Evolutionary conservation across 202 grass and related monocot species (phyloP).

Genomic region (Eragrostis tef): DNA sequence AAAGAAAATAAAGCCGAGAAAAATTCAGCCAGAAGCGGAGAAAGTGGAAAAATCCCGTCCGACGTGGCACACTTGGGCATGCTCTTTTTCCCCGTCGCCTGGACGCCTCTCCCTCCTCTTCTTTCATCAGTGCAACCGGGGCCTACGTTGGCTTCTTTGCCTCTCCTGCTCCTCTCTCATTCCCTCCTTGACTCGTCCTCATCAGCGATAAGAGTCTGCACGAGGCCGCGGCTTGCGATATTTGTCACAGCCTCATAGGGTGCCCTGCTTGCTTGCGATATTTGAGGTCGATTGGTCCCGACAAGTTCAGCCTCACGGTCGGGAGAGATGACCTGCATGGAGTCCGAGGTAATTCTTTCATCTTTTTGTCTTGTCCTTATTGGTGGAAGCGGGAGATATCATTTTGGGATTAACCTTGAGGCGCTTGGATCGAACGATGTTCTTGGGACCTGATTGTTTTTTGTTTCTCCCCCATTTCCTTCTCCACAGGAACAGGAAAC

Average conservation of each 20-base stretch:
- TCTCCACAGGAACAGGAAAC: conserved; percentile 10
- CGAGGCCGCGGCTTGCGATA: not conserved
- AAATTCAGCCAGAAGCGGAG: conserved; percentile 32
- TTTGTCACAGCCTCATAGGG: not conserved
- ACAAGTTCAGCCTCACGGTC: not conserved
- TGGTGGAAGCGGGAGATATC: not conserved
- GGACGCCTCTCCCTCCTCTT: not conserved
- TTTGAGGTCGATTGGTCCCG: not conserved
- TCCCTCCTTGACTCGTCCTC: not conserved
- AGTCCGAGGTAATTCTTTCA: conserved; percentile 30
- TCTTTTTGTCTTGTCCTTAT: not conserved
- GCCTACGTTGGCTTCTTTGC: conserved; percentile 29
- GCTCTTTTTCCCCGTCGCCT: conserved; percentile 60
- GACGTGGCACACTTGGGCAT: conserved; percentile 58
- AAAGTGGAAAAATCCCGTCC: conserved; percentile 63
- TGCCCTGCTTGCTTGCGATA: not conserved
- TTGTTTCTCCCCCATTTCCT: not conserved
- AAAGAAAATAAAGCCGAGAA: conserved; percentile 24
- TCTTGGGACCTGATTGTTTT: not conserved
- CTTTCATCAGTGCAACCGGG: conserved; percentile 36
- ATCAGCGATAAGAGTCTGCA: not conserved
- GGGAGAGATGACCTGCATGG: conserved; percentile 14
- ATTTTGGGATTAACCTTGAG: not conserved
- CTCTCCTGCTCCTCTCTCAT: not conserved
- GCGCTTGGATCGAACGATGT: not conserved